Base-by-base conservation (phyloP, 2,329 filamentous ascomycete species). In the Camillea tinctor region DNA sequence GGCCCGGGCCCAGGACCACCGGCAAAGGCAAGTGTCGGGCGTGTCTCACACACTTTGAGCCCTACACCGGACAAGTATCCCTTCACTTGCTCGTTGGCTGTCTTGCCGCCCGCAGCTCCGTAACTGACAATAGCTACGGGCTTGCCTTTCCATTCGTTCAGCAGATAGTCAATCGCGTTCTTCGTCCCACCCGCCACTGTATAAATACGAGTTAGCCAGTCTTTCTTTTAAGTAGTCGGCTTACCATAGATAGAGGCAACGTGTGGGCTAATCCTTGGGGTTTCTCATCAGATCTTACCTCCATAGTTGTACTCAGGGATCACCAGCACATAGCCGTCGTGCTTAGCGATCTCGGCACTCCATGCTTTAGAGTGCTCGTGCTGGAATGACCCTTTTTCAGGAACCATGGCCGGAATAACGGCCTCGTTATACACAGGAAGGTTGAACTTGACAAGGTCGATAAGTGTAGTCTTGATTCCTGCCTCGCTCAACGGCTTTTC, bases 111-210 rank as follows among this genome's bases (percentile, higher is more conserved):
- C 3, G 70, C 62, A 0, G 77, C 77, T 4, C 85, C 84, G 71
- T 87, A 87, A 58, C 77, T 81, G 23, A 88, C 77, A 58, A 87
- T 75, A 52, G 74, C 73, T 19, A 77, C 78, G 0, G 83, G 80
- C 69, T 87, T 87, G 8, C 79, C 81, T 22, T 72, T 77, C 81
- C 83, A 87, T 68, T 87, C 84, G 65, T 86, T 73, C 65, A 77
- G 80, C 0, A 88, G 76, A 66, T 85, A 88, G 69, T 88, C 86
- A 58, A 88, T 78, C 5, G 85, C 84, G 67, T 87, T 88, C 75
- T 88, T 88, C 54, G 84, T 72, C 6, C 75, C 78, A 0, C 80
- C 84, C 0, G 84, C 75, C 5, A 85, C 64, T 65, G 50, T 52
- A 9, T 21, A 21, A 24, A 8, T 21, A 8, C 11, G 13, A 21